A percentile compares a stretch with the other conserved stretches of the same genome.
Evolutionary conservation across 1,284 basidiomycete species (phyloP).

Genomic region (Pseudozyma tsukubaensis): DNA sequence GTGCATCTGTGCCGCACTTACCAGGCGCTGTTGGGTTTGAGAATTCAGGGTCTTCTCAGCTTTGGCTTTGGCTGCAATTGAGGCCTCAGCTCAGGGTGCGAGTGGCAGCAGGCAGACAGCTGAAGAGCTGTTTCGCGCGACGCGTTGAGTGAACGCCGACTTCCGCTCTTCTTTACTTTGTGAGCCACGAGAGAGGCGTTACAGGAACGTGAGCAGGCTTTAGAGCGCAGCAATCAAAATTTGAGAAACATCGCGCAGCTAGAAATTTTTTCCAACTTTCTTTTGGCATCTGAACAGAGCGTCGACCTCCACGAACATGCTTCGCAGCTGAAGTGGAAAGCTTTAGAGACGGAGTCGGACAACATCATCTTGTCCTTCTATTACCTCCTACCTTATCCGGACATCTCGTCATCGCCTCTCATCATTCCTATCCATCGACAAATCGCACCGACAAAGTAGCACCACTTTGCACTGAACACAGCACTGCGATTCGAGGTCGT

Average conservation of each 20-base stretch:
- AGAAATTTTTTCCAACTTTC: neutral
- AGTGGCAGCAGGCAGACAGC: too few relatives aligned
- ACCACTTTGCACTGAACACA: slow-evolving; percentile 16
- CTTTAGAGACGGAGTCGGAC: slow-evolving; percentile 14
- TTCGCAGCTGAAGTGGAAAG: neutral
- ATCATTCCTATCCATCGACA: neutral
- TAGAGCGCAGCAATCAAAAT: too few relatives aligned
- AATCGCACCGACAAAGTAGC: slow-evolving; percentile 8
- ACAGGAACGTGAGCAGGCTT: slow-evolving; percentile 16
- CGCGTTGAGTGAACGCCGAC: slow-evolving; percentile 33
- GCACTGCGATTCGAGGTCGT: slow-evolving; percentile 51
- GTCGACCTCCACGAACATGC: slow-evolving; percentile 2
- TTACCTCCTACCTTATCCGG: slow-evolving; percentile 42
- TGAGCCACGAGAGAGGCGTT: too few relatives aligned
- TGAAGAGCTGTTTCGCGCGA: slow-evolving; percentile 23
- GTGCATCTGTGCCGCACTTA: neutral
- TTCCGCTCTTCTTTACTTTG: neutral
- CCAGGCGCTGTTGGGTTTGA: too few relatives aligned
- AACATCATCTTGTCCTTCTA: slow-evolving; percentile 13
- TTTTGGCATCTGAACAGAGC: neutral
- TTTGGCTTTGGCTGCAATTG: too few relatives aligned
- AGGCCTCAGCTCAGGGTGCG: too few relatives aligned
- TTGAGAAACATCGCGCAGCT: neutral
- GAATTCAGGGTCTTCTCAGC: slow-evolving; percentile 5
- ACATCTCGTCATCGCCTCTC: slow-evolving; percentile 8